Evolutionary conservation across 352 stramenopile genomes (phyloP).

Genomic region (Globisporangium paroecandrum): DNA sequence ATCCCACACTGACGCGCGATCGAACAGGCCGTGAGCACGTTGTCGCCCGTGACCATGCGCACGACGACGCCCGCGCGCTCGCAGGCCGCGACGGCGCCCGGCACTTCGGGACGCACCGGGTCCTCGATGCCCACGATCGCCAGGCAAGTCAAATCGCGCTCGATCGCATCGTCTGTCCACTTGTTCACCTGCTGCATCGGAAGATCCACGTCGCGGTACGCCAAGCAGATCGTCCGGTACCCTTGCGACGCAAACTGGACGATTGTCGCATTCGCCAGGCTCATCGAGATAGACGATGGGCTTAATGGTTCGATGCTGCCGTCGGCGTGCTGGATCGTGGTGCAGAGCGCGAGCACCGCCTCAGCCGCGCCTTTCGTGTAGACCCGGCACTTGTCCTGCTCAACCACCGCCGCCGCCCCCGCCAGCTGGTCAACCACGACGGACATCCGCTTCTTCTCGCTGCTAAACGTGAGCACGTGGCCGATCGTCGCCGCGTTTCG

Average conservation of each 20-base stretch:
- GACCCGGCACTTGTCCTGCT: constrained; percentile 18
- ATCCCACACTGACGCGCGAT: constrained; percentile 90
- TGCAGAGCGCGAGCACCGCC: constrained; percentile 47
- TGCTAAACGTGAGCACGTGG: constrained; percentile 86
- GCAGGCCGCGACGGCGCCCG: constrained; percentile 87
- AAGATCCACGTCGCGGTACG: constrained; percentile 36
- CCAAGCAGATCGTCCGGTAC: constrained; percentile 77
- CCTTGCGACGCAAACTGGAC: constrained; percentile 55
- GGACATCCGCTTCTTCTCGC: constrained; percentile 93
- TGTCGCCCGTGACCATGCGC: constrained; percentile 92
- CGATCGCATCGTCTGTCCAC: constrained; percentile 25
- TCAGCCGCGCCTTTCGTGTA: constrained; percentile 60
- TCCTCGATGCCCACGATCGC: constrained; percentile 93
- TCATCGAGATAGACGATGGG: constrained; percentile 10
- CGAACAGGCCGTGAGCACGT: constrained; percentile 83
- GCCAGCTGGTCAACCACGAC: constrained; percentile 55
- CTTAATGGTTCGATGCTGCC: constrained; percentile 5
- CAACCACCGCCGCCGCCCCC: neutral
- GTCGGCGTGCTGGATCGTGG: constrained; percentile 20
- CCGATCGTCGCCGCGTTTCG: constrained; percentile 19
- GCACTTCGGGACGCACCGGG: constrained; percentile 88
- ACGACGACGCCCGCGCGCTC: constrained; percentile 89
- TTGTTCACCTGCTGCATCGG: constrained; percentile 16
- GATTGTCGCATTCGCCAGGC: constrained; percentile 29
- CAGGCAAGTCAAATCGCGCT: constrained; percentile 39